Percentiles rank a stretch among this genome's conserved stretches.
Evolutionary conservation across 495 filamentous ascomycete genomes (phyloP).

Genomic region (Aspergillus steynii): DNA sequence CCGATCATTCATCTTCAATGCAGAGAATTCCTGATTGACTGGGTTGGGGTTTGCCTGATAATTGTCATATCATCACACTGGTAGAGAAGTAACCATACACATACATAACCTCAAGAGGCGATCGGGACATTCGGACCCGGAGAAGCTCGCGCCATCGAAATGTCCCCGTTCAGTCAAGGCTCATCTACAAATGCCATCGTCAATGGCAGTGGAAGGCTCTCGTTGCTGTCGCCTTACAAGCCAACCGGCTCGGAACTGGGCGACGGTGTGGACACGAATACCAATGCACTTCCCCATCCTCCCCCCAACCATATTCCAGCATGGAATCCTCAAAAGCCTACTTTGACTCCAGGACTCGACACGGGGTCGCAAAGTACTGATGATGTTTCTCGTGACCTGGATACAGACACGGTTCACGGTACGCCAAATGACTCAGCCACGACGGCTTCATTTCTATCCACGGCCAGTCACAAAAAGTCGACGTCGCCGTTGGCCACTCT

Average conservation of each 20-base stretch:
- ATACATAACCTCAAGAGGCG: not conserved
- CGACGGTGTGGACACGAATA: not conserved
- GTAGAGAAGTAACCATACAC: not conserved
- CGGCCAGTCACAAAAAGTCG: constrained; percentile 26
- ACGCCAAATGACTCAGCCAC: constrained; percentile 33
- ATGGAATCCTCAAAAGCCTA: not conserved
- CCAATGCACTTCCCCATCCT: not conserved
- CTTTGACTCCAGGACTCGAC: not conserved
- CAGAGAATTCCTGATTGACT: not conserved
- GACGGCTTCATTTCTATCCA: constrained; percentile 21
- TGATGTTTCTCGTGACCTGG: constrained; percentile 16
- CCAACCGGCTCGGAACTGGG: not conserved
- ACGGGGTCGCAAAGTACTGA: constrained; percentile 15
- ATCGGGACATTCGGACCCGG: not conserved
- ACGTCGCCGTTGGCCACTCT: constrained; percentile 30
- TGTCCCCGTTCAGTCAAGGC: not conserved
- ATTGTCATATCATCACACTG: not conserved
- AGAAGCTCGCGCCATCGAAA: not conserved
- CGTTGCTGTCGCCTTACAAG: not conserved
- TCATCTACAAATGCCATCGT: not conserved
- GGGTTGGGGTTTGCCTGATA: not conserved
- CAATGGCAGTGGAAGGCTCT: not conserved
- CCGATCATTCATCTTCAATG: not conserved
- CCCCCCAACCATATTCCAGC: not conserved
- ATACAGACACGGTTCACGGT: constrained; percentile 23